Evolutionary conservation across 768 basidiomycete species (phyloP).

Genomic region (Epithele typhae): DNA sequence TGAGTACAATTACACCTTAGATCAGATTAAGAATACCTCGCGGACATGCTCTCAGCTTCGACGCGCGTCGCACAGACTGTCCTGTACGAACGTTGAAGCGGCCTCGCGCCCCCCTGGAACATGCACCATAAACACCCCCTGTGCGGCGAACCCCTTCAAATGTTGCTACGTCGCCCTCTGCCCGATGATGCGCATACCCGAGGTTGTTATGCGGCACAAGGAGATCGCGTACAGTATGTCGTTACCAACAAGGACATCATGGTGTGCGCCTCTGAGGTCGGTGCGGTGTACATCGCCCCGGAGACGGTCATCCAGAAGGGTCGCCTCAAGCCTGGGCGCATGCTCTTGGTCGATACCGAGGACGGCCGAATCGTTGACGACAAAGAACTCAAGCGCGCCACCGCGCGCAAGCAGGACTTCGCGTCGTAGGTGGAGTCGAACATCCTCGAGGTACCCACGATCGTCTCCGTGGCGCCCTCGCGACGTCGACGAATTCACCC

Average conservation of each 20-base stretch:
- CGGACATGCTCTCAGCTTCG: no score
- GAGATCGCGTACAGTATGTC: no score
- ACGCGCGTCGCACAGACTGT: no score
- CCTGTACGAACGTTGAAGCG: no score
- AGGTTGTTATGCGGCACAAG: no score
- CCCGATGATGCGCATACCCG: no score
- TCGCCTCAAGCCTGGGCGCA: constrained; percentile 94
- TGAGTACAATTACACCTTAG: no score
- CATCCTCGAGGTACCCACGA: constrained; percentile 82
- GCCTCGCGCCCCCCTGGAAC: no score
- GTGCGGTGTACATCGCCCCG: constrained; percentile 83
- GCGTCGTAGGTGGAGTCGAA: constrained; percentile 93
- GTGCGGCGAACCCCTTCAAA: no score
- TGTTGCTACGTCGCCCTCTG: no score
- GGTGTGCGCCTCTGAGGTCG: constrained; percentile 97
- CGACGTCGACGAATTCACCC: constrained; percentile 70
- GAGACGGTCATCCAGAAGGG: constrained; percentile 96
- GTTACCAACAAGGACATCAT: constrained; percentile 97
- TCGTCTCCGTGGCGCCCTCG: constrained; percentile 66
- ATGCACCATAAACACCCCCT: no score
- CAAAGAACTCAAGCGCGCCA: constrained; percentile 89
- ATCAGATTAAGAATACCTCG: no score
- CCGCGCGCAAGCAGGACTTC: constrained; percentile 93
- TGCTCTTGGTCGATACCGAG: constrained; percentile 95
- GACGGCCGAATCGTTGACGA: constrained; percentile 98